Base-by-base conservation (phyloP, 257 asterid species). In the Nicotiana paniculata region DNA sequence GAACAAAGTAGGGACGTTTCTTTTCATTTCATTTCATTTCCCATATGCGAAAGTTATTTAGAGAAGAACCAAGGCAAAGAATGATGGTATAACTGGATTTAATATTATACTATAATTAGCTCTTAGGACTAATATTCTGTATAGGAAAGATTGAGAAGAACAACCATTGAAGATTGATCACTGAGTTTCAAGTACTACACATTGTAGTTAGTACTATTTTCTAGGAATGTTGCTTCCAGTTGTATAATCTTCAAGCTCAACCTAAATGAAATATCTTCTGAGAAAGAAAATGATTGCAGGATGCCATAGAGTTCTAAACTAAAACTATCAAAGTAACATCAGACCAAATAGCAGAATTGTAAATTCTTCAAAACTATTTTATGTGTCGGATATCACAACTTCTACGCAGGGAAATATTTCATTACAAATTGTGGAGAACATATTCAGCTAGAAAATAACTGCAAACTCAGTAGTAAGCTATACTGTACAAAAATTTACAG, bases 401-500 rank as follows among this genome's bases (percentile, higher is more conserved):
- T 46, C 37, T 46, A 72, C 46, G 11, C 51, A 43, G n/a, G 32
- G 6, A 0, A 48, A 26, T 51, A 26, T 75, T 75, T 51, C 80
- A 51, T 75, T 3, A 51, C 24, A 74, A 48, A 2, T 51, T 74
- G 43, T 48, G 43, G 12, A 4, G 26, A 48, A 26, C 39, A 72
- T 46, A 24, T 26, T 26, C 43, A 24, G 4, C 43, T 15, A 75
- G 46, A 15, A 24, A 48, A 46, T 48, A 48, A 26, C 63, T 51
- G 80, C 80, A 75, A 26, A 51, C 43, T 26, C 26, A 51, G 46
- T 51, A 6, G 43, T 51, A 51, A 75, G 9, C 51, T 51, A 15
- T 74, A 74, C 79, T 51, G 53, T 74, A 74, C 79, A 74, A 51
- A 74, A 48, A 51, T 51, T 21, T 74, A 75, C 80, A 75, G 4